These are phyloP conservation scores for Podospora pseudocomata DNA, from an alignment of 495 filamentous ascomycete species.

Conservation along the genomic window DNA sequence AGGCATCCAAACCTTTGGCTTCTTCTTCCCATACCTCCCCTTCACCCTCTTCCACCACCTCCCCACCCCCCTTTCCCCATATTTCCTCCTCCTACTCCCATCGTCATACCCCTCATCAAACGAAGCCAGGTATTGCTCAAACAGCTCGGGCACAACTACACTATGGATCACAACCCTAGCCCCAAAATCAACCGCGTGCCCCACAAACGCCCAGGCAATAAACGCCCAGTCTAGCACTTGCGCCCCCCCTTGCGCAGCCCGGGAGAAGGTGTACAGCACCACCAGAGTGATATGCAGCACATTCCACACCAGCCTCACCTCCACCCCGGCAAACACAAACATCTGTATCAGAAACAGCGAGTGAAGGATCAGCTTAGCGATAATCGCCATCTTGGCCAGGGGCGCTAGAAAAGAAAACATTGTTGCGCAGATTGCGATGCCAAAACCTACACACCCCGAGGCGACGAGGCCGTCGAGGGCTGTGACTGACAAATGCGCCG, in stretches of 20 bases:
- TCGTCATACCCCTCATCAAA: slow-evolving; percentile 31
- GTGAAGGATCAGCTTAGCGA: slow-evolving; percentile 22
- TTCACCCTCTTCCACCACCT: not conserved
- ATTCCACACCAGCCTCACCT: slow-evolving; percentile 23
- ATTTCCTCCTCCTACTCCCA: not conserved
- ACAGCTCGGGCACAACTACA: slow-evolving; percentile 17
- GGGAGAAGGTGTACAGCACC: slow-evolving; percentile 14
- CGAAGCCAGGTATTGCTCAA: slow-evolving; percentile 27
- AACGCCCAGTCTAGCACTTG: slow-evolving; percentile 21
- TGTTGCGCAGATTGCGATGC: slow-evolving; percentile 23
- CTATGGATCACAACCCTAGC: slow-evolving; percentile 15
- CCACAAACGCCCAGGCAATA: slow-evolving; percentile 21
- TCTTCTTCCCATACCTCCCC: not conserved
- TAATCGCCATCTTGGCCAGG: slow-evolving; percentile 14
- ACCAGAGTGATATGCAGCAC: slow-evolving; percentile 20
- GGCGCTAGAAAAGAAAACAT: slow-evolving; percentile 14
- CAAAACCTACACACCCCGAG: slow-evolving; percentile 20
- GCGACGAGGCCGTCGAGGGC: slow-evolving; percentile 28
- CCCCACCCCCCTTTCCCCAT: not conserved
- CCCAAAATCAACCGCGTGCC: slow-evolving; percentile 19
- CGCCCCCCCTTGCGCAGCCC: not conserved
- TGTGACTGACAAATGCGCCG: slow-evolving; percentile 21
- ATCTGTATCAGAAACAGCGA: slow-evolving; percentile 22
- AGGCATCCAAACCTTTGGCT: not conserved
- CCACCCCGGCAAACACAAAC: slow-evolving; percentile 20